Evolutionary conservation across 495 filamentous ascomycete species (phyloP), one percentile per base, ranked within the genome.

Genomic region (Niebla homalea): DNA sequence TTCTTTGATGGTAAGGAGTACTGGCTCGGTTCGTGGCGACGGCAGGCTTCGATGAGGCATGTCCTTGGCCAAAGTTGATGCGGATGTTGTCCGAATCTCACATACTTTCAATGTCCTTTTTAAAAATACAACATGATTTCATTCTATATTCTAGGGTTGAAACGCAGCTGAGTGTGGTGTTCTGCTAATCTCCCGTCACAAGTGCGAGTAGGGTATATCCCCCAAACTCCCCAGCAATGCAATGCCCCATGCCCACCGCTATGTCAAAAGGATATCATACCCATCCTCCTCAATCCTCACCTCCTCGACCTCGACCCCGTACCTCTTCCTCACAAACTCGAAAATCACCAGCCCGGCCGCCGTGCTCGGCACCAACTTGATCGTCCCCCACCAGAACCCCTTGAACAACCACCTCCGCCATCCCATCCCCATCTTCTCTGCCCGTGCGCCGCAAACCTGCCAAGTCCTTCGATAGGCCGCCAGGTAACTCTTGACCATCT

Each of bases 321-420:
- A 93, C 63, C 84, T 84, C 47, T 89, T 74, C 54, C 89, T 71
- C 19, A 94, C 80, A 32, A 95, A 53, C 63, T 95, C 89, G 61
- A 95, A 95, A 42, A 92, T 87, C 53, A 95, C 83, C 48, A 95
- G 62, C 0, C 87, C 89, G 1, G 89, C 88, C 57, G 84, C 89
- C 4, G 89, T 93, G 61, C 85, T 89, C 15, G 89, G 89, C 36
- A 94, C 82, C 65, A 92, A 86, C 36, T 81, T 73, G 39, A 93
- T 70, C 3, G 86, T 86, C 49, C 74, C 81, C 65, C 73, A 73
- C 60, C 81, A 69, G 61, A 94, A 93, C 6, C 81, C 85, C 15
- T 73, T 72, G 62, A 84, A 95, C 16, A 94, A 60, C 84, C 86
- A 94, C 22, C 65, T 66, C 22, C 73, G 60, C 75, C 85, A 80